Base-by-base conservation (phyloP, 2,329 filamentous ascomycete species). In the Ophiobolus disseminans region DNA sequence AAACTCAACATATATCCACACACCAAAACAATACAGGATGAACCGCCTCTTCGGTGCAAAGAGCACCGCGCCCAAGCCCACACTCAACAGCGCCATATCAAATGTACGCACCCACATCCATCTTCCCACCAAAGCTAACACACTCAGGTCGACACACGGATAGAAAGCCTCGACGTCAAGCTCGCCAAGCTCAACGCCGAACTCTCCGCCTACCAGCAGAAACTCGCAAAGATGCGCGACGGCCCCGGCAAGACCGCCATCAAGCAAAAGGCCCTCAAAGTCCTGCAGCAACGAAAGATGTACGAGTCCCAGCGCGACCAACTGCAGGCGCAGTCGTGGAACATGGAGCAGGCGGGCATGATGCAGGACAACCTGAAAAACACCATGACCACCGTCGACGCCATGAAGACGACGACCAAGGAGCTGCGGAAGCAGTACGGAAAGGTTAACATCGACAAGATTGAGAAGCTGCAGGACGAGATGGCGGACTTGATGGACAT, bases 321-420 rank as follows among this genome's bases (percentile, higher is more conserved):
- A 76, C 86, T 97, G 44, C 89, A 96, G 76, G 84, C 88, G 58
- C 94, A 99, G 77, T 90, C 90, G 17, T 97, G 92, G 92, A 97
- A 97, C 78, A 97, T 99, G 92, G 92, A 97, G 78, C 92, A 97
- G 76, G 92, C 93, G 3, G 89, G 89, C 72, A 95, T 92, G 83
- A 97, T 97, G 93, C 91, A 96, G 78, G 93, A 97, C 77, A 97
- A 97, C 70, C 83, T 99, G 43, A 94, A 95, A 75, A 97, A 97
- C 75, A 93, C 94, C 56, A 97, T 97, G 92, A 95, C 91, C 14
- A 97, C 94, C 21, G 92, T 97, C 35, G 93, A 97, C 73, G 92
- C 93, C 9, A 93, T 99, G 85, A 95, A 97, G 83, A 91, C 89
- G 1, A 97, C 93, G 19, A 96, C 94, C 66, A 96, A 96, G 78